phyloP scores from a whole-genome alignment of 306 rosid genomes.

The Vachellia collinsii region DNA sequence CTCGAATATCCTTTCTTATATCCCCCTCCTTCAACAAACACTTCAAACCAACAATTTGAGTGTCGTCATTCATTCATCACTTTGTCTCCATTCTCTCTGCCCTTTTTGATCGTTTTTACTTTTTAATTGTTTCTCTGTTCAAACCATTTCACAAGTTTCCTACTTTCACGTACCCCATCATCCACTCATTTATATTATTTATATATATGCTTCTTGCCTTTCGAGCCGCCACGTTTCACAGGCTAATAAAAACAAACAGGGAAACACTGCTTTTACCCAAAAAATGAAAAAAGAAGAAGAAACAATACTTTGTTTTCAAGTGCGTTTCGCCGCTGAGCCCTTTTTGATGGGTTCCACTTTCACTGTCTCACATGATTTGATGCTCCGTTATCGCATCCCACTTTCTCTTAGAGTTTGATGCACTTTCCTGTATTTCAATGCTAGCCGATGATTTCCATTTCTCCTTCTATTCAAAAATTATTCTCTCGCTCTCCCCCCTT shows the following conservation, averaged over 20 bases:
- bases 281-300: background rate
- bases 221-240: slow-evolving; percentile 48
- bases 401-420: slow-evolving; percentile 41
- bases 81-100: slow-evolving; percentile 6
- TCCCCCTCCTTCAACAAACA: slow-evolving; percentile 19
- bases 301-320: background rate
- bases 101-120: background rate
- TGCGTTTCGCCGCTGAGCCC: slow-evolving; percentile 38
- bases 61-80: background rate
- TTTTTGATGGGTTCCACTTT: slow-evolving; percentile 45
- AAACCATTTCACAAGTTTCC: background rate
- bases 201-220: background rate
- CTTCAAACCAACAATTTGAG: background rate
- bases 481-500: slow-evolving; percentile 27
- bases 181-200: background rate
- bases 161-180: slow-evolving; percentile 16
- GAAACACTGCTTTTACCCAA: background rate
- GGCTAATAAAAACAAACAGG: background rate
- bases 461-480: slow-evolving; percentile 22
- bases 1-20: slow-evolving; percentile 47
- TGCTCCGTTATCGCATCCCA: slow-evolving; percentile 50
- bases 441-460: slow-evolving; percentile 43
- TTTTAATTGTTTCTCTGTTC: background rate
- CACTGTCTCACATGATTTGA: slow-evolving; percentile 47
- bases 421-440: slow-evolving; percentile 33